Evolutionary conservation across 257 asterid genomes (phyloP), one percentile per base, ranked within the genome.

Genomic region (Salvia rosmarinus): DNA sequence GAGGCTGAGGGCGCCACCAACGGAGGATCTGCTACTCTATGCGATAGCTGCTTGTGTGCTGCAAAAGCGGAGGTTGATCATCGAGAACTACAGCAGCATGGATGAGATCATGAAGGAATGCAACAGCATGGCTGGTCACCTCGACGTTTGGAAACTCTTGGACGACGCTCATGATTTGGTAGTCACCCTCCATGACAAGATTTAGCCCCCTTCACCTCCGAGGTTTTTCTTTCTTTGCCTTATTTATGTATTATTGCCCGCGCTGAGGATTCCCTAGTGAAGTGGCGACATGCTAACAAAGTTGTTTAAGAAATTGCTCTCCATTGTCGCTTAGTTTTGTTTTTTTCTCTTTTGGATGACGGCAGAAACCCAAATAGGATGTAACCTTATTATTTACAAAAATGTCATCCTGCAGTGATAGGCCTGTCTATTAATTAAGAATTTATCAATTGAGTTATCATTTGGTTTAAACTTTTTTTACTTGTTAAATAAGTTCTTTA

Each of bases 111-210:
- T 92, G 86, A 80, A 75, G 84, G 97, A 90, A 35, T 92, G 97
- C 83, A 83, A 90, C 72, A 83, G 91, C 80, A 87, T 92, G 97
- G 86, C 97, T 3, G 98, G 98, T 14, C 82, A 80, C 69, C 75
- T 92, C 16, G 95, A 92, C 9, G 95, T 90, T 12, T 92, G 98
- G 97, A 90, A 82, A 74, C 93, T 92, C 69, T 50, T 92, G 35
- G 96, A 90, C 23, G 98, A 88, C 28, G 98, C 98, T 2, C 96
- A 88, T 63, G 91, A 91, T 74, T 82, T 91, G 88, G 95, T 91
- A 25, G 92, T 86, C 23, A 86, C 88, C 13, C 88, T 91, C 37
- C 94, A 89, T 46, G 89, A 87, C 70, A 91, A 86, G 90, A 86
- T 91, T 30, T 86, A 89, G 84, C 39, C 8, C 39, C 1, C 64